Conservation (phyloP, 2,329 filamentous ascomycete species). For the Aquanectria penicillioides region DNA sequence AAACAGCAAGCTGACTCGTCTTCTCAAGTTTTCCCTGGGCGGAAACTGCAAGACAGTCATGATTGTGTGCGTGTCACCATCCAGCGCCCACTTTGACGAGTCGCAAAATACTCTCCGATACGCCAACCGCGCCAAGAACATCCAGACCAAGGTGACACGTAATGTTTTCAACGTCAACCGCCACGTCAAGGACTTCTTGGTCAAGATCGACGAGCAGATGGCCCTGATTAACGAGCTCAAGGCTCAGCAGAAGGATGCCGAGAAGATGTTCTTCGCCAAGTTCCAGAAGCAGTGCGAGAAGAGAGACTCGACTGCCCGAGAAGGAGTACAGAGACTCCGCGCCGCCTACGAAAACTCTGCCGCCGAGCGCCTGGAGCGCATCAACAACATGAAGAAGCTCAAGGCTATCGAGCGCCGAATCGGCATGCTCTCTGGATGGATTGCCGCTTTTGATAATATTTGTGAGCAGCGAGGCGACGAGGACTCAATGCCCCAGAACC, state of each 20-base stretch:
- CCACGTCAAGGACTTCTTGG: constrained; percentile 98
- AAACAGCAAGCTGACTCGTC: constrained; percentile 94
- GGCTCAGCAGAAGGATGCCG: constrained; percentile 89
- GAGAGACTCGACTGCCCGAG: constrained; percentile 77
- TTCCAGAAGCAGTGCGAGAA: constrained; percentile 93
- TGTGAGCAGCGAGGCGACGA: constrained; percentile 68
- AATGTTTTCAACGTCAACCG: constrained; percentile 99
- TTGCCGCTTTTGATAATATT: constrained; percentile 87
- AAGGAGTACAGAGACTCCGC: constrained; percentile 83
- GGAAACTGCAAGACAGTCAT: constrained; percentile 99
- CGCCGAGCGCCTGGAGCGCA: constrained; percentile 80
- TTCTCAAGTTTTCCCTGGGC: constrained; percentile 96
- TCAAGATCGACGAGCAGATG: constrained; percentile 99
- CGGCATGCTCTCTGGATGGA: constrained; percentile 87
- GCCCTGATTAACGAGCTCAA: constrained; percentile 96
- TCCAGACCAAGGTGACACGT: constrained; percentile 98
- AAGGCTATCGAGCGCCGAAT: constrained; percentile 87
- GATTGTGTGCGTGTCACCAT: constrained; percentile 98
- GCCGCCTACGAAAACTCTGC: constrained; percentile 84
- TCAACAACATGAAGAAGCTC: constrained; percentile 82
- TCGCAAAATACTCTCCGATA: constrained; percentile 98
- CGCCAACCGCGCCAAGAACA: constrained; percentile 98
- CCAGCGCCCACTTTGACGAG: constrained; percentile 96
- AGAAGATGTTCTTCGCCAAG: constrained; percentile 83
- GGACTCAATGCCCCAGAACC: constrained; percentile 72